Evolutionary conservation across 495 filamentous ascomycete genomes (phyloP), one percentile per base, ranked within the genome.

Genomic region (Pseudevernia furfuracea): DNA sequence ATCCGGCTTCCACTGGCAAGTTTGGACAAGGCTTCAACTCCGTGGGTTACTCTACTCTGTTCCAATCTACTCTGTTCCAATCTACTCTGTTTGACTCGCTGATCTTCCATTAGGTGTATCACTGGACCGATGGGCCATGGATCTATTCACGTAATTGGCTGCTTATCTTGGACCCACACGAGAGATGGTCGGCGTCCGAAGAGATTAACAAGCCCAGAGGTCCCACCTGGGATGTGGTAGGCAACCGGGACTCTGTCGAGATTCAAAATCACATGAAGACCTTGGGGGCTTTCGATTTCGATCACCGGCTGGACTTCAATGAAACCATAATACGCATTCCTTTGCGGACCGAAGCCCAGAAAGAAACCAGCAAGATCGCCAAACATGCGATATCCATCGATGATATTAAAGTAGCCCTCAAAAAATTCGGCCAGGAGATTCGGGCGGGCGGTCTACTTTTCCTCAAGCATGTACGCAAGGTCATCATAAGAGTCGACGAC

Each of bases 271-370:
- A 78, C n/a, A 57, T 79, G 53, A 60, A 64, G 25, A 69, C 71
- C 12, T 79, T 78, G 48, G 58, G 60, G 23, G 65, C 64, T 30
- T 60, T 76, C 48, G 46, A 70, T 36, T 28, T 64, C 12, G 49
- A 72, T 36, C 10, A 49, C 64, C 21, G 43, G 61, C 17, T 36
- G 21, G 4, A 66, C 73, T n/a, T 14, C 12, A 61, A 73, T 34
- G 75, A 74, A 15, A 79, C 77, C 12, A 72, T 78, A 9, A 76
- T 79, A 36, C 75, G 77, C n/a, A 71, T 79, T n/a, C 77, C 77
- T 17, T 61, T 79, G 11, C 71, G 77, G 30, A 77, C 72, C 14
- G 19, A 61, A 17, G 66, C 58, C 12, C 75, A 75, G 39, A 73
- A 71, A 0, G n/a, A 6, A 10, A 67, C 67, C 32, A 79, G 77